Conservation (phyloP, 257 asterid species). For the Nicotiana tabacum region DNA sequence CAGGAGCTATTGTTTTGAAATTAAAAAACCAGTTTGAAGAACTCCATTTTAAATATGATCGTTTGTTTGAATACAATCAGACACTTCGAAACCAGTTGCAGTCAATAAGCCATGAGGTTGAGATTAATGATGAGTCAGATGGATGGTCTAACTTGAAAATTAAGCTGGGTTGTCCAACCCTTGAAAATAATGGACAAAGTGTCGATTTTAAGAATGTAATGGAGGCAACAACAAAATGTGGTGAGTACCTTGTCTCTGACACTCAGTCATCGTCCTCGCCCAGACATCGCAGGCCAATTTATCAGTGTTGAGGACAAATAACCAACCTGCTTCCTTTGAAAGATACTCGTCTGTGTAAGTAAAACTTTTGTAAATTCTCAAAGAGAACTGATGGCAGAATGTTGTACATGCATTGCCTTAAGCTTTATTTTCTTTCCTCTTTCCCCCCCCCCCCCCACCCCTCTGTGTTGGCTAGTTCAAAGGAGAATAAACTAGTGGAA, state of each 20-base stretch:
- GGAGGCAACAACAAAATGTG: neutral
- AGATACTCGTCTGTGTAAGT: neutral
- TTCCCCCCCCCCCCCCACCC: neutral
- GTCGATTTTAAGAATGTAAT: neutral
- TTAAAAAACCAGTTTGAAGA: neutral
- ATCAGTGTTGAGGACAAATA: neutral
- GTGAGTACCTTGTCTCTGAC: neutral
- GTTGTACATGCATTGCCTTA: neutral
- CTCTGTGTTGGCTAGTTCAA: neutral
- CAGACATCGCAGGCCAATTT: neutral
- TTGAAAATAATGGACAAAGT: neutral
- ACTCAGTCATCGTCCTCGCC: neutral
- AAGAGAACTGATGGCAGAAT: neutral
- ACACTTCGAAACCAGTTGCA: neutral
- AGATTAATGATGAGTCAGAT: neutral
- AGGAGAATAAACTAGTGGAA: neutral
- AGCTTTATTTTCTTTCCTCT: neutral
- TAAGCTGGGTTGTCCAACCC: neutral
- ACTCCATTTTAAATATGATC: conserved; percentile 1
- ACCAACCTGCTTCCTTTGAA: neutral
- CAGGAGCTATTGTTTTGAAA: neutral
- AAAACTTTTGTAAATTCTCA: neutral
- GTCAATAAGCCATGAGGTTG: neutral
- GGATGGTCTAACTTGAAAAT: neutral
- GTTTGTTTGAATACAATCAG: neutral